These are phyloP conservation scores for Salix caprea DNA, from an alignment of 345 rosid genomes.

Conservation along the genomic window DNA sequence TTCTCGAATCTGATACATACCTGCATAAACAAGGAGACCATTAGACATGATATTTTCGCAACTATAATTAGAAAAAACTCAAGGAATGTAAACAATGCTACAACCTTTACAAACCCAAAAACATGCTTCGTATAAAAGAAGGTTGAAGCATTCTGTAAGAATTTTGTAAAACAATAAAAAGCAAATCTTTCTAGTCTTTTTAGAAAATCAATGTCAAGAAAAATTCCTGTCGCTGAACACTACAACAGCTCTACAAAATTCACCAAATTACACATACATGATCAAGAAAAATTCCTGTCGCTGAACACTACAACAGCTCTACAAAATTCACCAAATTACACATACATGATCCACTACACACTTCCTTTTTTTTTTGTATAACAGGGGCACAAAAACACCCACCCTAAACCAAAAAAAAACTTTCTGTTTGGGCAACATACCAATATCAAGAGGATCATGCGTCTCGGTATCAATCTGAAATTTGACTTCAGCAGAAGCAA, in stretches of 20 bases:
- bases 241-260: too few species aligned
- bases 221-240: too few species aligned
- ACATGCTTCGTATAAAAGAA: neutral
- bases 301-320: too few species aligned
- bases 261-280: too few species aligned
- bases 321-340: too few species aligned
- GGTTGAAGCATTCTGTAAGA: neutral
- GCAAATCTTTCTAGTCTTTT: neutral
- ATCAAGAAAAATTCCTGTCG: too few species aligned
- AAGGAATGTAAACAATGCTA: too few species aligned
- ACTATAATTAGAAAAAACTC: too few species aligned
- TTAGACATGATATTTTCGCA: neutral
- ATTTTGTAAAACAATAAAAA: neutral
- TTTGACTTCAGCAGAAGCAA: slow-evolving; percentile 98
- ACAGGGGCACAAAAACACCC: too few species aligned
- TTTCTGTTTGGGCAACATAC: slow-evolving; percentile 38
- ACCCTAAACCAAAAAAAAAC: neutral
- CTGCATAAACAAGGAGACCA: slow-evolving; percentile 35
- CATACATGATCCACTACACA: too few species aligned
- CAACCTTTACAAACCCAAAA: neutral
- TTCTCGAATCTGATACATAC: slow-evolving; percentile 98
- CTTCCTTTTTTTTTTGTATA: too few species aligned
- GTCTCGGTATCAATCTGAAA: slow-evolving; percentile 98
- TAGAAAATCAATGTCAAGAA: too few species aligned
- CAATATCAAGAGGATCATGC: slow-evolving; percentile 97